Evolutionary conservation across 257 asterid genomes (phyloP), one percentile per base, ranked within the genome.

Genomic region (Plantago ovata): DNA sequence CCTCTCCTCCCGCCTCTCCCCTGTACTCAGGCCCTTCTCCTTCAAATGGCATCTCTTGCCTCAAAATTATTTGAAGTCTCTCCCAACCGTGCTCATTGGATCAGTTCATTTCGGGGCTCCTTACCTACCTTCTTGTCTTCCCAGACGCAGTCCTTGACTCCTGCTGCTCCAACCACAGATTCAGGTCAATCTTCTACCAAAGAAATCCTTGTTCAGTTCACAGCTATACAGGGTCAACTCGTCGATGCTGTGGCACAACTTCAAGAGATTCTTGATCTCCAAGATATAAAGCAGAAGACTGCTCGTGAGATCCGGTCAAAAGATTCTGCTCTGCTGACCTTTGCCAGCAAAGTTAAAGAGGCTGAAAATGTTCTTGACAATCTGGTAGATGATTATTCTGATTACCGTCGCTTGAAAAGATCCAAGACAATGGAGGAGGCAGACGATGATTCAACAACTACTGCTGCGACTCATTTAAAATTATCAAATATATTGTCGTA

Each of bases 1-100:
- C 93, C 98, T 56, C 95, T 88, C 48, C 83, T 92, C 44, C 95
- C 95, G 0, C 98, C 97, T 39, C 85, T 92, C 59, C 86, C 95
- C 5, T 69, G 98, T 72, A 97, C 95, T 48, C 95, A 82, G 36
- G 72, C 94, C 43, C 86, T 88, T 66, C 87, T 92, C 57, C 67
- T 75, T 46, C 95, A 86, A 73, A 92, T 92, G 95, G 88, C 97
- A 3, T 78, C 91, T 62, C 89, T 88, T 14, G 77, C 91, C 64
- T 77, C 96, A 1, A 85, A 74, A 69, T 84, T 88, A 56, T 92
- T 88, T 36, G 95, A 92, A 49, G 95, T 87, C 58, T 87, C 95
- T 1, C 92, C 95, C 56, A 85, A 81, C 62, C 80, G 88, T 22
- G 46, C 94, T 10, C 86, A 83, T 15, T 88, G 98, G 98, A 57